Conservation (phyloP, 148 eudicot species). For the Oxyria digyna region DNA sequence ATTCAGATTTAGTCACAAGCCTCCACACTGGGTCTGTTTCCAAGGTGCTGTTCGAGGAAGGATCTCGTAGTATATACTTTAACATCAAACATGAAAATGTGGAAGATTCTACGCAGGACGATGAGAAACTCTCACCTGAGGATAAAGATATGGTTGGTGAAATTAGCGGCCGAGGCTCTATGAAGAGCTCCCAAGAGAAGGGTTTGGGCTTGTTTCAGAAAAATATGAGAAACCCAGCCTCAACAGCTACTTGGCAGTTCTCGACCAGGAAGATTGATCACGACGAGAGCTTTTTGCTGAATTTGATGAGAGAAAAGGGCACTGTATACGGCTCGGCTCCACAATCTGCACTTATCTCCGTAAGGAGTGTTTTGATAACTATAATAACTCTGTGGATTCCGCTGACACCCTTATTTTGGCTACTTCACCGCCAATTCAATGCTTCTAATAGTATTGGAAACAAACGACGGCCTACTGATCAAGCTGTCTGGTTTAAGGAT, state of each 20-base stretch:
- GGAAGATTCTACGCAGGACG: not conserved
- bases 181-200: constrained; percentile 4
- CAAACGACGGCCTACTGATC: constrained; percentile 55
- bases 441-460: constrained; percentile 69
- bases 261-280: constrained; percentile 76
- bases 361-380: constrained; percentile 61
- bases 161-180: constrained; percentile 10
- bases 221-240: constrained; percentile 18
- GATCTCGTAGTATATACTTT: constrained; percentile 73
- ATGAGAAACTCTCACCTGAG: constrained; percentile 7
- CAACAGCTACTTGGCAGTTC: constrained; percentile 57
- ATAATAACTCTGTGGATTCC: constrained; percentile 83
- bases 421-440: constrained; percentile 78
- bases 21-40: constrained; percentile 53
- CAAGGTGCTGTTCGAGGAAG: constrained; percentile 83
- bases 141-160: constrained; percentile 20
- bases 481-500: constrained; percentile 70
- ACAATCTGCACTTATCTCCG: constrained; percentile 53
- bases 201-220: constrained; percentile 15
- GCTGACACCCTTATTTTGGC: constrained; percentile 83
- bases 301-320: constrained; percentile 75
- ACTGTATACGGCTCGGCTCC: constrained; percentile 74
- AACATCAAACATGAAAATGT: constrained; percentile 20
- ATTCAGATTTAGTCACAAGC: constrained; percentile 64
- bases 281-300: constrained; percentile 71